Conservation (phyloP, 768 basidiomycete genomes). For the Cystobasidium tubakii region DNA sequence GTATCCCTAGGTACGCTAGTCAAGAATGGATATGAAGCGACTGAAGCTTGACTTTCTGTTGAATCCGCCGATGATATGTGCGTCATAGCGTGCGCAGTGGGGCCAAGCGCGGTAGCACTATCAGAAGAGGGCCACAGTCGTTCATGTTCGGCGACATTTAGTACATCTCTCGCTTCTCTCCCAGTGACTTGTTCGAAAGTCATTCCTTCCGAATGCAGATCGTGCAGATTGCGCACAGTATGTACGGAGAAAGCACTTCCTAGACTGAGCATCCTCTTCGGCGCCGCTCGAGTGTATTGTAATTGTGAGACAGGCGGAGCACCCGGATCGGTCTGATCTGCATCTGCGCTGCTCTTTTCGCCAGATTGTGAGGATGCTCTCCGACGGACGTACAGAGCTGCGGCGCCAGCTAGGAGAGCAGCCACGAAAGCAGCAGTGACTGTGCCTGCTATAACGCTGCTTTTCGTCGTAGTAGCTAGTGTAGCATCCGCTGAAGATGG, state of each 20-base stretch:
- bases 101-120: not conserved
- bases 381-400: conserved; percentile 36
- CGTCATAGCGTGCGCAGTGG: not conserved
- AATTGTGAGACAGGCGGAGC: conserved; percentile 39
- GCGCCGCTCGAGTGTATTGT: conserved; percentile 41
- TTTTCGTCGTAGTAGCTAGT: not conserved
- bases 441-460: not conserved
- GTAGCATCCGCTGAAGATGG: not conserved
- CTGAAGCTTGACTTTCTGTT: conserved; percentile 17
- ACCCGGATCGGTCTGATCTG: not conserved
- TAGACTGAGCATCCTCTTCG: conserved; percentile 38
- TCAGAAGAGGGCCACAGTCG: not conserved
- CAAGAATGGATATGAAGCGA: conserved; percentile 26
- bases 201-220: not conserved
- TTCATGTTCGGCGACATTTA: not conserved
- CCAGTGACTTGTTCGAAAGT: not conserved
- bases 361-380: not conserved
- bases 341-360: not conserved
- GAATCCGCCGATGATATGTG: not conserved
- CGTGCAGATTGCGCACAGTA: not conserved
- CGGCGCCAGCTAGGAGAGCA: conserved; percentile 37
- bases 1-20: conserved; percentile 17
- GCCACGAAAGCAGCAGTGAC: conserved; percentile 36
- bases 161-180: not conserved
- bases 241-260: conserved; percentile 36